phyloP scores from a whole-genome alignment of 768 basidiomycete species.

The Boletus sp. region DNA sequence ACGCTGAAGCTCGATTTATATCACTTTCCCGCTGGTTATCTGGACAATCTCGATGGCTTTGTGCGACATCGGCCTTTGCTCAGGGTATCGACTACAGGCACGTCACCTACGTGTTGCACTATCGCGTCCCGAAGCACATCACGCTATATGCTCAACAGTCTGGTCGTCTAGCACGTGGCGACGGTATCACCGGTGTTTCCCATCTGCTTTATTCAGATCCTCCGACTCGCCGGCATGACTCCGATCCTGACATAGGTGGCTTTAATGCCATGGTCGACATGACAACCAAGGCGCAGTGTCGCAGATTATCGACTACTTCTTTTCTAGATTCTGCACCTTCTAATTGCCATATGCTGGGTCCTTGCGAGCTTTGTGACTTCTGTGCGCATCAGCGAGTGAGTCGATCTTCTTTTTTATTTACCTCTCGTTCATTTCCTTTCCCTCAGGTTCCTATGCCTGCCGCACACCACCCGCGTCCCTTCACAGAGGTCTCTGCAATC shows the following conservation, averaged over 20 bases:
- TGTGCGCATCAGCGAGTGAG: not conserved
- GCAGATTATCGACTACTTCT: not conserved
- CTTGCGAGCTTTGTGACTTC: not conserved
- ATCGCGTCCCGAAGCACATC: constrained; percentile 2
- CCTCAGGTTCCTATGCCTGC: not conserved
- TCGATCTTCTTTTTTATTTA: not conserved
- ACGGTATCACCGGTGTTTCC: not conserved
- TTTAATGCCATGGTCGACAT: not conserved
- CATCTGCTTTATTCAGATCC: not conserved
- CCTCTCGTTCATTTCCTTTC: not conserved
- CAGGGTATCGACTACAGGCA: constrained; percentile 7
- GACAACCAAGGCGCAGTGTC: not conserved
- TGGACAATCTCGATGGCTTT: not conserved
- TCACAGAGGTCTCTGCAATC: not conserved
- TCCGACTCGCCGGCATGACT: not conserved
- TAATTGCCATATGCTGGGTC: not conserved
- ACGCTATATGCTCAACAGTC: constrained; percentile 3
- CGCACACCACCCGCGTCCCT: not conserved
- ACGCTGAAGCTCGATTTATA: not conserved
- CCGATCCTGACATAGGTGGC: not conserved
- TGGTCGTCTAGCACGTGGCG: not conserved
- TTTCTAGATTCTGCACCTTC: not conserved
- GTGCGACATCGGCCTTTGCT: constrained; percentile 1
- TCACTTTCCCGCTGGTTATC: not conserved
- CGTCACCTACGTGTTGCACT: constrained; percentile 5